Base-by-base conservation (phyloP, 768 basidiomycete species). In the Suillus fuscotomentosus region DNA sequence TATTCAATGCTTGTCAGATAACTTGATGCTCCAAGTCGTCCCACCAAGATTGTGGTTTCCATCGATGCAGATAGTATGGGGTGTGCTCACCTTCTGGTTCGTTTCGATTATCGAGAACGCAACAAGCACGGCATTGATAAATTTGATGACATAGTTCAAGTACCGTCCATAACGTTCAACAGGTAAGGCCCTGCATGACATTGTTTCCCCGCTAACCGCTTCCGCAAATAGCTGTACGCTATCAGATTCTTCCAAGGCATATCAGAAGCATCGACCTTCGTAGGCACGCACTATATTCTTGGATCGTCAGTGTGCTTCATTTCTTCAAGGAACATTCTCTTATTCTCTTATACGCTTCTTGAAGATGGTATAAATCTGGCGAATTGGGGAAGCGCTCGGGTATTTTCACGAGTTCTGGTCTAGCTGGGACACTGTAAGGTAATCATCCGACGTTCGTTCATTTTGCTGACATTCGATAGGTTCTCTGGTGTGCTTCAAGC, bases 161-260 rank as follows among this genome's bases (percentile, higher is more conserved):
- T 67, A 77, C 77, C 1, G 86, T 84, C 3, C 78, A 78, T 60
- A 85, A 79, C 39, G 83, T 88, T 20, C 73, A 85, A 66, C 86
- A 88, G 79, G 88, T 85, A 65, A 27, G 5, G 60, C 66, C 31
- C 17, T 56, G 17, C 59, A 15, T 13, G 27, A 64, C 41, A 41
- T 31, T 17, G 2, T 24, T 11, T 22, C 6, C 38, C 3, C 55
- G 17, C 34, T 57, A 56, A 64, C 51, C 51, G 11, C 55, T 50
- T 17, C 63, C 3, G 10, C 39, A 41, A 62, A 60, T 60, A 88
- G 87, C 76, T 91, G 60, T 89, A 87, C 72, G 87, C 80, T 36
- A 88, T 91, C 65, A 82, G 89, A 10, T 91, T 92, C 71, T 82
- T 91, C 62, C 89, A 90, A 73, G 91, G 88, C 27, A 78, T 90